Conservation (phyloP, 495 filamentous ascomycete genomes). For the Recurvomyces mirabilis region DNA sequence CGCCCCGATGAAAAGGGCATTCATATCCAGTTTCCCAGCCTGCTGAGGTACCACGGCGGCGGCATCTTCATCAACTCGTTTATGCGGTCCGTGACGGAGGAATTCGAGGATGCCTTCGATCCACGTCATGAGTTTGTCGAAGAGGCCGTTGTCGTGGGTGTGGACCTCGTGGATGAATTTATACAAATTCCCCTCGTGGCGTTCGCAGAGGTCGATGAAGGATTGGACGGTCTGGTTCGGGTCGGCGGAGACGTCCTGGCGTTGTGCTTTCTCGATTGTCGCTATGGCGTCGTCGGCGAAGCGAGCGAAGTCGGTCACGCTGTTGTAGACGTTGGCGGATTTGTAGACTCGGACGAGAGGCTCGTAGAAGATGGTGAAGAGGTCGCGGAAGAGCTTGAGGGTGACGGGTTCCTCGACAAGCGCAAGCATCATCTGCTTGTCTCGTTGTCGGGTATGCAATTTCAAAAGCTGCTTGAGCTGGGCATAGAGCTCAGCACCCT, state of each 20-base stretch:
- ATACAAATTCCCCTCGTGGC: slow-evolving; percentile 94
- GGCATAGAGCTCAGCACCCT: slow-evolving; percentile 82
- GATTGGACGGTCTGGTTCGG: slow-evolving; percentile 98
- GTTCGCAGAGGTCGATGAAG: slow-evolving; percentile 92
- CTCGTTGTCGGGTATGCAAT: slow-evolving; percentile 77
- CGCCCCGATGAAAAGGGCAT: slow-evolving; percentile 74
- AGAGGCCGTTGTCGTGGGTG: slow-evolving; percentile 93
- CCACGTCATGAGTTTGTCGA: slow-evolving; percentile 93
- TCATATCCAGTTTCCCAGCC: slow-evolving; percentile 88
- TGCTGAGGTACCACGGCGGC: too few species aligned
- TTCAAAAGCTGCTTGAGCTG: slow-evolving; percentile 92
- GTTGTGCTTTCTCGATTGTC: slow-evolving; percentile 78
- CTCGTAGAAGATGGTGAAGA: slow-evolving; percentile 99
- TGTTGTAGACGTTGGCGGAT: slow-evolving; percentile 94
- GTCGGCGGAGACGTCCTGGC: slow-evolving; percentile 84
- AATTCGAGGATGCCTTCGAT: slow-evolving; percentile 94
- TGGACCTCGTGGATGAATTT: slow-evolving; percentile 98
- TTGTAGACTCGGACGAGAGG: slow-evolving; percentile 94
- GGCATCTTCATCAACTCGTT: slow-evolving; percentile 33
- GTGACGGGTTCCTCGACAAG: slow-evolving; percentile 94
- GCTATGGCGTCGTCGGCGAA: slow-evolving; percentile 87
- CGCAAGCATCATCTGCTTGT: slow-evolving; percentile 93
- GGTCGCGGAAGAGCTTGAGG: slow-evolving; percentile 81
- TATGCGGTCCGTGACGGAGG: slow-evolving; percentile 69
- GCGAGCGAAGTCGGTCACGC: slow-evolving; percentile 85